Conservation (phyloP, 805 yeast species). For the Wickerhamiella spandovensis region DNA sequence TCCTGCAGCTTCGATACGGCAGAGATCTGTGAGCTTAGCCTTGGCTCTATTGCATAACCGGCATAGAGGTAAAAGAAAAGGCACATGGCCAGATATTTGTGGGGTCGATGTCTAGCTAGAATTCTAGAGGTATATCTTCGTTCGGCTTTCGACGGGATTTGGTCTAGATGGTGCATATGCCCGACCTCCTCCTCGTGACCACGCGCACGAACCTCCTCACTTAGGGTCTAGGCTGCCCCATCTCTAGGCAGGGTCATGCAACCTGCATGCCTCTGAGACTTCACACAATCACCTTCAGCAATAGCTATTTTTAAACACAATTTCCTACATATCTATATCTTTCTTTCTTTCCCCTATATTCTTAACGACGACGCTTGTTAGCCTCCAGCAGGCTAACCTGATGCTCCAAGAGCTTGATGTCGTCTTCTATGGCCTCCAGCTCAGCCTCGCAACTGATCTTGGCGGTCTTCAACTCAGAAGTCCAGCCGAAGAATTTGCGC, state of each 20-base stretch:
- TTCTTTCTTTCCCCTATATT: too few species aligned
- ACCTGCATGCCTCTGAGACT: not conserved
- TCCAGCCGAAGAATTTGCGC: conserved; percentile 87
- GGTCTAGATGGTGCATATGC: not conserved
- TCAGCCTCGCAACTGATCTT: conserved; percentile 32
- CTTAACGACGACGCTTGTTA: not conserved
- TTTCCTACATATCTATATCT: too few species aligned
- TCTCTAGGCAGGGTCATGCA: not conserved
- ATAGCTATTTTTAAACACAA: not conserved
- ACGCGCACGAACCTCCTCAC: not conserved
- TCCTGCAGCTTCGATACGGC: not conserved
- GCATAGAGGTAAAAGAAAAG: not conserved
- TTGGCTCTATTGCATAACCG: not conserved
- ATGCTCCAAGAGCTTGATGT: not conserved
- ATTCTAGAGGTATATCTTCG: too few species aligned
- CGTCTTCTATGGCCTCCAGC: not conserved
- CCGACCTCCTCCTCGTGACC: not conserved
- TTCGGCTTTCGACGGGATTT: not conserved
- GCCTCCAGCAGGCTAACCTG: not conserved
- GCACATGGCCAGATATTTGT: too few species aligned
- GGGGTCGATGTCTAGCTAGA: not conserved
- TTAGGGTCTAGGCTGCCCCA: not conserved
- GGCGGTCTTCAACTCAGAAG: conserved; percentile 69
- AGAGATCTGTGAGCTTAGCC: not conserved
- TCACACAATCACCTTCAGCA: not conserved